These are phyloP conservation scores for Solanum clarkiae DNA, from an alignment of 257 asterid genomes.

Conservation along the genomic window DNA sequence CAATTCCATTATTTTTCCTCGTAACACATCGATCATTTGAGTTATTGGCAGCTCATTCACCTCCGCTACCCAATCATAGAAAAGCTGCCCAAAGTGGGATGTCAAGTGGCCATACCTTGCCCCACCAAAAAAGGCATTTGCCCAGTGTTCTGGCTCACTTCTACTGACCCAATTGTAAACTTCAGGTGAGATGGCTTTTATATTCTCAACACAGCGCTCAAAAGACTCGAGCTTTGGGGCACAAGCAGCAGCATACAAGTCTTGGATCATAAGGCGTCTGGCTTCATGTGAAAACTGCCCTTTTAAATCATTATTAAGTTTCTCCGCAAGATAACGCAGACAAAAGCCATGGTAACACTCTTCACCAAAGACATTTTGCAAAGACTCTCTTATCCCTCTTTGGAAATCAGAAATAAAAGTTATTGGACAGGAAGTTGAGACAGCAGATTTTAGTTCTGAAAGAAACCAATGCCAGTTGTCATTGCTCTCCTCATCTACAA, in stretches of 20 bases:
- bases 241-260: slow-evolving; percentile 80
- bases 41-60: slow-evolving; percentile 92
- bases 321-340: slow-evolving; percentile 84
- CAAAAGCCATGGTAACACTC: slow-evolving; percentile 84
- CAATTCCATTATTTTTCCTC: slow-evolving; percentile 90
- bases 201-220: slow-evolving; percentile 54
- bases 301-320: slow-evolving; percentile 78
- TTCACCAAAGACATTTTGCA: slow-evolving; percentile 63
- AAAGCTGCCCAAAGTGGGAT: slow-evolving; percentile 76
- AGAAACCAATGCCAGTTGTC: slow-evolving; percentile 97
- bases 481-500: slow-evolving; percentile 87
- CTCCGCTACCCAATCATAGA: slow-evolving; percentile 90
- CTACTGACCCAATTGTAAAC: slow-evolving; percentile 77
- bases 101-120: slow-evolving; percentile 79
- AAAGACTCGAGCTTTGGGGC: slow-evolving; percentile 67
- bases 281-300: slow-evolving; percentile 99
- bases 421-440: slow-evolving; percentile 51
- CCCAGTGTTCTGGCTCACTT: slow-evolving; percentile 94
- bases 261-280: slow-evolving; percentile 92
- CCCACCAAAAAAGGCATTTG: slow-evolving; percentile 73
- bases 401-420: slow-evolving; percentile 89
- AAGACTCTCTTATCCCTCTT: slow-evolving; percentile 70
- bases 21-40: slow-evolving; percentile 88
- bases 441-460: slow-evolving; percentile 64
- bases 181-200: slow-evolving; percentile 92